Conservation (phyloP, 768 basidiomycete genomes). For the Naganishia antarctica region DNA sequence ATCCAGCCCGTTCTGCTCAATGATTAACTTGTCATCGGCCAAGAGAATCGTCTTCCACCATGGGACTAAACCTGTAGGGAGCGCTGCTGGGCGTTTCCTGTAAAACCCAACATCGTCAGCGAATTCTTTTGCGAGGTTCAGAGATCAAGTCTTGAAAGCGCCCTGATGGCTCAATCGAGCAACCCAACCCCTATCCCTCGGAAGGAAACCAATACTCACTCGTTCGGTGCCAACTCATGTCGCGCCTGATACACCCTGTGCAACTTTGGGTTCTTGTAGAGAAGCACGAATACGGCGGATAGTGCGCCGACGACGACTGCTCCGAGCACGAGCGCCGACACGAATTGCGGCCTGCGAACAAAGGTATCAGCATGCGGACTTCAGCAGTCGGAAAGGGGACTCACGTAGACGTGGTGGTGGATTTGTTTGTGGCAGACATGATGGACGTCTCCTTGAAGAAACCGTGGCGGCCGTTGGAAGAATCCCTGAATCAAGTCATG, state of each 20-base stretch:
- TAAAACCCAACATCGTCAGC: not conserved
- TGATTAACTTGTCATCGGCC: constrained; percentile 37
- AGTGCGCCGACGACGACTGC: constrained; percentile 38
- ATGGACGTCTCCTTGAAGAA: no score
- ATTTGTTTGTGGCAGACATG: no score
- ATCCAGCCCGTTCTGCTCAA: constrained; percentile 47
- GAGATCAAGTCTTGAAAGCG: no score
- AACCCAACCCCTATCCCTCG: no score
- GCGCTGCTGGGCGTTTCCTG: constrained; percentile 38
- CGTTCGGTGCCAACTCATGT: constrained; percentile 37
- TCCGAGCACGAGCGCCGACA: constrained; percentile 42
- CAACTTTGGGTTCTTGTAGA: constrained; percentile 35
- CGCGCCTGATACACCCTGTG: constrained; percentile 41
- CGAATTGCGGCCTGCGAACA: constrained; percentile 20
- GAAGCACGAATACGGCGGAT: constrained; percentile 34
- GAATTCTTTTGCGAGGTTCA: no score
- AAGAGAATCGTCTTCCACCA: constrained; percentile 42
- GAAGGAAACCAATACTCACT: constrained; percentile 26
- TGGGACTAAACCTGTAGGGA: constrained; percentile 35
- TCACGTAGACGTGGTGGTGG: no score
- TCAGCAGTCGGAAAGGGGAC: no score
- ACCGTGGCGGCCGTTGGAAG: no score
- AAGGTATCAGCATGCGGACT: no score
- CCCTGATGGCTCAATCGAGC: no score
- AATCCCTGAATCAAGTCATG: no score